Conservation (phyloP, 192 early-diverging fungal species). For the Coemansia javaensis region DNA sequence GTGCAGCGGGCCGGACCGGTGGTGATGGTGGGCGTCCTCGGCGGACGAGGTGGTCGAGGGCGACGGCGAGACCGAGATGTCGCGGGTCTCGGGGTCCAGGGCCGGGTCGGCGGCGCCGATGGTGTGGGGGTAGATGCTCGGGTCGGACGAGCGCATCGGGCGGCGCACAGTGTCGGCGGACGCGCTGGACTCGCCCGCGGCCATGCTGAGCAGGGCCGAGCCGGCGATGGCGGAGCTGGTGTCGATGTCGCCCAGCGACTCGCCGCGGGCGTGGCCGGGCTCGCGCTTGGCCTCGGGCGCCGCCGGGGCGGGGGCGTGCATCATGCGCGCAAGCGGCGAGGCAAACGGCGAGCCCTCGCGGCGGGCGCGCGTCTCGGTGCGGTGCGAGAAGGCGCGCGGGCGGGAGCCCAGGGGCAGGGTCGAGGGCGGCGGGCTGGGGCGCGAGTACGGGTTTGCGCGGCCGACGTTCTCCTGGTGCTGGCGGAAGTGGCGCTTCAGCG, state of each 20-base stretch:
- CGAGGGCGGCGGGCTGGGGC: constrained; percentile 22
- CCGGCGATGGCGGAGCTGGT: constrained; percentile 45
- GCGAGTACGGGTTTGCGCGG: constrained; percentile 10
- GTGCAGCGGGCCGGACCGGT: no score
- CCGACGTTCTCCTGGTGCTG: constrained; percentile 47
- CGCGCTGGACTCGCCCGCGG: constrained; percentile 25
- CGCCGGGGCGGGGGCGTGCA: not conserved
- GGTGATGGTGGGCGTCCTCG: not conserved
- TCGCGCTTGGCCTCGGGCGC: constrained; percentile 1
- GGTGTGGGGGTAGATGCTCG: constrained; percentile 31
- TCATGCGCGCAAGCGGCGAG: constrained; percentile 1
- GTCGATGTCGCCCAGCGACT: constrained; percentile 25
- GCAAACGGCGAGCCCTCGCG: constrained; percentile 41
- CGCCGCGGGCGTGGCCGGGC: constrained; percentile 2
- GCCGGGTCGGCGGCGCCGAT: constrained; percentile 7
- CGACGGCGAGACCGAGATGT: constrained; percentile 47
- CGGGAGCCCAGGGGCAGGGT: constrained; percentile 13
- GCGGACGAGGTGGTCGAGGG: constrained; percentile 24
- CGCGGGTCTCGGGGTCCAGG: constrained; percentile 32
- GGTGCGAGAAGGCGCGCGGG: constrained; percentile 46
- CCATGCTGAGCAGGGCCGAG: constrained; percentile 51
- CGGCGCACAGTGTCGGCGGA: constrained; percentile 16
- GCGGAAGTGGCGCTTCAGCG: constrained; percentile 49
- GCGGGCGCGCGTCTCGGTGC: constrained; percentile 23
- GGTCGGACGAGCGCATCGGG: constrained; percentile 34